Evolutionary conservation across 768 basidiomycete genomes (phyloP), one percentile per base, ranked within the genome.

Genomic region (Neoboletus subvelutipes): DNA sequence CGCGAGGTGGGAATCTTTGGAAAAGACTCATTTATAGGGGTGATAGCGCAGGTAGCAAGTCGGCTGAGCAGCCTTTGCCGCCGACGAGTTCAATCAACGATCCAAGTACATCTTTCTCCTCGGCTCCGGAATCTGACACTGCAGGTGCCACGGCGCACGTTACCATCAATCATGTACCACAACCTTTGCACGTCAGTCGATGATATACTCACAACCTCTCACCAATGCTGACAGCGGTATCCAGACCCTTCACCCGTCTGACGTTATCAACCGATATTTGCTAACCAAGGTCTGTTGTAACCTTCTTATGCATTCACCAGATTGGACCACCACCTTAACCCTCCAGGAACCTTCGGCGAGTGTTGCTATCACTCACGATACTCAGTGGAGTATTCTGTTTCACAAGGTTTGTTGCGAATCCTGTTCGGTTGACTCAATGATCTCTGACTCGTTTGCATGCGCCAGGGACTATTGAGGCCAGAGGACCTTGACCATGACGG

Each of bases 311-410:
- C 22, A 37, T 56, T 22, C 8, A 28, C n/a, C 24, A 26, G 24
- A 17, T 28, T 11, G 22, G 24, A 34, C 12, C 11, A 28, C 22
- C 12, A 24, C 4, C 7, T 18, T n/a, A 7, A 20, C 6, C 18
- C n/a, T n/a, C 17, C 24, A 59, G 63, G 55, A 57, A 26, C 48
- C 63, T 15, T 57, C 37, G 20, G 56, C 63, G 7, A 39, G 7
- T n/a, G 43, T 64, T 20, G 59, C 63, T 1, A 34, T 64, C 22
- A 56, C 54, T 10, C 56, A 64, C 2, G 63, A 64, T 18, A 55
- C 42, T 33, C 55, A 58, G 20, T 66, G 63, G 64, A 55, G 20
- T 26, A 8, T 36, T 8, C 18, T 63, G 17, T 41, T 63, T 15
- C 54, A 63, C 43, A 46, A 63, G 9, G 62, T 55, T 20, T 5